Base-by-base conservation (phyloP, 148 eudicot genomes). In the Vaccinium corymbosum region DNA sequence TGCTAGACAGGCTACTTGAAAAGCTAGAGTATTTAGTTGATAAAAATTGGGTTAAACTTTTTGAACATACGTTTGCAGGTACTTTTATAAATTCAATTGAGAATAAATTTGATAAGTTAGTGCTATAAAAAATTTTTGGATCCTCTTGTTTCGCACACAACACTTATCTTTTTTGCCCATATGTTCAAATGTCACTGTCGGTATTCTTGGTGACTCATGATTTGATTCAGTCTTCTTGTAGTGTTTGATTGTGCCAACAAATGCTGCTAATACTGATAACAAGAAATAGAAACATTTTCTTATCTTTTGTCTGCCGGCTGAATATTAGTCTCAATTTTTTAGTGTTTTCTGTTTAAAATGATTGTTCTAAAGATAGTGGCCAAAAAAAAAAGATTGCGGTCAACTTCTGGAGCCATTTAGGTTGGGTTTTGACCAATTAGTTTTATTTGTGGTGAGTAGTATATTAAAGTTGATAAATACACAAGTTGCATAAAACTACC, bases 221-320 rank as follows among this genome's bases (percentile, higher is more conserved):
- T 66, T 12, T 25, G 14, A 10, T 22, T 27, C 13, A 16, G 72
- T 27, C 72, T 27, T 66, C 51, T 35, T 38, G 49, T 42, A 15
- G 51, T 48, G 50, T 72, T 46, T 73, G 77, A 38, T 73, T 73
- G 51, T 73, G 77, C 77, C 50, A 73, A 73, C 51, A 42, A 38
- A 38, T 42, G 17, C 79, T 76, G 56, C 56, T 3, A 16, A 20
- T 49, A 38, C 20, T 12, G 32, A 14, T 51, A 49, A 48, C 16
- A 76, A n/a, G 79, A 27, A 20, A 48, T 76, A 76, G 53, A 4
- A 76, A 49, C 27, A n/a, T 49, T 35, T 32, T 16, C 19, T 74
- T 48, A 51, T 19, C 29, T 48, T 49, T 75, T 76, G 56, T 9
- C 29, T 66, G 49, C 19, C 62, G 17, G 74, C 55, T 52, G 50